Evolutionary conservation across 176 grass and related monocot genomes (phyloP).

Genomic region (Thalia dealbata): DNA sequence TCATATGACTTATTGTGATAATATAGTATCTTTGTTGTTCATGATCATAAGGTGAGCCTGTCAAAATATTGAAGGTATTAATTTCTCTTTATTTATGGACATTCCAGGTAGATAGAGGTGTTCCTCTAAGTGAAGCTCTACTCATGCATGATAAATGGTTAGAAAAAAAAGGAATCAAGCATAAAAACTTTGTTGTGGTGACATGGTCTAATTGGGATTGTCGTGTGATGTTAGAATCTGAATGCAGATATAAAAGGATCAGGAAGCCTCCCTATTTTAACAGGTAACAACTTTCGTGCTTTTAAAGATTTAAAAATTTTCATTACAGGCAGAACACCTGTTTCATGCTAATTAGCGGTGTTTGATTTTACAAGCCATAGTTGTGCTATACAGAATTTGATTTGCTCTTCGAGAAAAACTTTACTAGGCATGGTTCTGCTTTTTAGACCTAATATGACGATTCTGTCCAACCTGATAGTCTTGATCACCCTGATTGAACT

Average conservation of each 20-base stretch:
- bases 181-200: constrained; percentile 76
- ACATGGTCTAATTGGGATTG: constrained; percentile 99
- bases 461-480: too few relatives aligned
- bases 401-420: too few relatives aligned
- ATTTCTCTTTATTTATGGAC: not conserved
- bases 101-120: constrained; percentile 88
- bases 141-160: constrained; percentile 99
- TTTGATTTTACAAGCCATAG: not conserved
- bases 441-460: too few relatives aligned
- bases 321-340: not conserved
- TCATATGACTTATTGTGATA: too few relatives aligned
- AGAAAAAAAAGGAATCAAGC: constrained; percentile 93
- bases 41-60: not conserved
- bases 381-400: too few relatives aligned
- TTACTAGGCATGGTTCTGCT: too few relatives aligned
- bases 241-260: constrained; percentile 87
- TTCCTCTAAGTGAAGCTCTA: constrained; percentile 85
- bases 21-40: not conserved
- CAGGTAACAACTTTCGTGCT: constrained; percentile 28
- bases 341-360: not conserved
- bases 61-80: not conserved
- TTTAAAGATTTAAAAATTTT: not conserved
- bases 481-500: too few relatives aligned
- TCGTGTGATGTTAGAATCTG: constrained; percentile 77
- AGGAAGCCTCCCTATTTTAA: constrained; percentile 94